phyloP scores from a whole-genome alignment of 106 monocot genomes.

The Dendrobium huoshanense region DNA sequence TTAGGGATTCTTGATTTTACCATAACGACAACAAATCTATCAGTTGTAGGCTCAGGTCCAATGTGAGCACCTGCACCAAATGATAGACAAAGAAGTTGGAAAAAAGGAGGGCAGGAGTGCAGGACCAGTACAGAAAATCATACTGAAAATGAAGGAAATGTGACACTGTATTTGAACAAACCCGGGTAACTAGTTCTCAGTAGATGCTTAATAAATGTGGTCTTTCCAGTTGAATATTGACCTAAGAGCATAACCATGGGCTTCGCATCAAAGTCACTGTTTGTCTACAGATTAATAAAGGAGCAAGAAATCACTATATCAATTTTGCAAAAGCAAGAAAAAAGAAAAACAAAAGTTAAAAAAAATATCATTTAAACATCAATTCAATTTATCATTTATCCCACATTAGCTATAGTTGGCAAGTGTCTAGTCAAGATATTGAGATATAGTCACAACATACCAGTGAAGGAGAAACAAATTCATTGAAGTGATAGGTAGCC shows the following conservation, averaged over 20 bases:
- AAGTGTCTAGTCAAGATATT: background rate
- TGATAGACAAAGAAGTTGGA: background rate
- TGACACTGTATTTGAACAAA: constrained; percentile 17
- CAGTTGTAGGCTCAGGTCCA: constrained; percentile 21
- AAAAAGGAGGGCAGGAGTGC: background rate
- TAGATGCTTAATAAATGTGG: constrained; percentile 88
- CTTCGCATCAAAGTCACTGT: constrained; percentile 90
- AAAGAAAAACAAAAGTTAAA: background rate
- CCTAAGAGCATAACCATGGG: constrained; percentile 90
- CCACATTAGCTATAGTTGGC: background rate
- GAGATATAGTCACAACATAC: constrained; percentile 26
- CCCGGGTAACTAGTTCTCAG: constrained; percentile 78
- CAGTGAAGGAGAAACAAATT: constrained; percentile 83
- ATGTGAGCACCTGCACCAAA: constrained; percentile 17
- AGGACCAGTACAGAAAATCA: background rate
- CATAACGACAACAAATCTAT: constrained; percentile 23
- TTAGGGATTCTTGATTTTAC: constrained; percentile 5
- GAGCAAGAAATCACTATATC: background rate
- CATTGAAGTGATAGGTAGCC: constrained; percentile 68
- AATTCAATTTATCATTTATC: background rate
- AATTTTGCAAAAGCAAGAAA: background rate
- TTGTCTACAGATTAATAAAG: constrained; percentile 43
- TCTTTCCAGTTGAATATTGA: constrained; percentile 88
- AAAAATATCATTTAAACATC: background rate
- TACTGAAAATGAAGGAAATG: background rate